Evolutionary conservation across 2,329 filamentous ascomycete genomes (phyloP), one percentile per base, ranked within the genome.

Genomic region (Paramyrothecium roridum): DNA sequence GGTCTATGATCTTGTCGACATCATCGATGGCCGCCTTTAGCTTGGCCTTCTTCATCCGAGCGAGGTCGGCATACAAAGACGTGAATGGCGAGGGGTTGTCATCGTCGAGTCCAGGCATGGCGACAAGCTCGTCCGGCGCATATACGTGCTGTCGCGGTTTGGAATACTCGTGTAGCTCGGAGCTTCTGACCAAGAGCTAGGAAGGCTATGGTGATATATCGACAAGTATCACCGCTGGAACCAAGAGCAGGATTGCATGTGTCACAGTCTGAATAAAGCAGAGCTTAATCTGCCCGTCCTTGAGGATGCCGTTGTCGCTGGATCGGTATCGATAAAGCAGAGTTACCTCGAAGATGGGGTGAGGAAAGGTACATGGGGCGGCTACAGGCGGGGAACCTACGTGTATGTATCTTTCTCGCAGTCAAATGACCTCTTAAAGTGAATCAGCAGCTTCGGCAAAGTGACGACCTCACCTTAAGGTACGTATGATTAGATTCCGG

Each of bases 1-100:
- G 74, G 59, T 91, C 84, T 62, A 99, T 91, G 43, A 93, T 88
- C 57, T 84, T 83, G 69, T 98, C 91, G 19, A 96, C 89, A 80
- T 96, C 87, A 34, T 85, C 76, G 56, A 96, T 85, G 43, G 87
- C 87, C 54, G 88, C 83, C 3, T 82, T 82, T 48, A 93, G 82
- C 33, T 86, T 84, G 59, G 83, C 85, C 67, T 82, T 86, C 65
- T 84, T 83, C 57, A 96, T 84, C 65, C 86, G 84, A 61, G 86
- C 82, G 62, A 95, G 83, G 68, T 96, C 91, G 64, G 86, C 86
- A 70, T 89, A 82, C 61, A 96, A 73, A 30, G 75, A 72, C 54
- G 75, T 72, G 65, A 84, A 80, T 22, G 78, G 76, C 66, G 77
- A 80, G 52, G 67, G 62, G 61, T 64, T 63, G 56, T 67, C 66